These are phyloP conservation scores for Hymenochaete sp. DNA, from an alignment of 1,284 basidiomycete species.

Conservation along the genomic window DNA sequence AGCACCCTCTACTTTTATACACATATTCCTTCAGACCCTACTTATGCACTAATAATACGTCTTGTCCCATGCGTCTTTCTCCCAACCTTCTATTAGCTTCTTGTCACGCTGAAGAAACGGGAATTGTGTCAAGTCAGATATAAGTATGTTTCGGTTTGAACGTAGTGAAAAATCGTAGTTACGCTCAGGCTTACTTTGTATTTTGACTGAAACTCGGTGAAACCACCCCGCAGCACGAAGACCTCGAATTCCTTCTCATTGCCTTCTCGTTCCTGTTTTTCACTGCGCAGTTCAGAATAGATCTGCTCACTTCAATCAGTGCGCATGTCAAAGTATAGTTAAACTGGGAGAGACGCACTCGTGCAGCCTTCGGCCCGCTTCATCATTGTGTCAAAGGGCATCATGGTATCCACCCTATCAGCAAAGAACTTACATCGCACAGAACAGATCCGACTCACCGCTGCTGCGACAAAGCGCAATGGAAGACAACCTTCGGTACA, in stretches of 20 bases:
- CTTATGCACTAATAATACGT: constrained; percentile 13
- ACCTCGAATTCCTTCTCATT: constrained; percentile 44
- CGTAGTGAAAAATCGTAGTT: neutral
- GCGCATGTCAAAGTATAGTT: neutral
- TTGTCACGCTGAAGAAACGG: constrained; percentile 45
- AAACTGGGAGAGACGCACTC: constrained; percentile 33
- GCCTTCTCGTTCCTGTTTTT: constrained; percentile 30
- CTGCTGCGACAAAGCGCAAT: constrained; percentile 66
- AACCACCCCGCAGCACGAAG: constrained; percentile 59
- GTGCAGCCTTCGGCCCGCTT: constrained; percentile 69
- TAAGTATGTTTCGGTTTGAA: neutral
- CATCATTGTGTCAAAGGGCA: neutral
- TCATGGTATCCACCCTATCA: neutral
- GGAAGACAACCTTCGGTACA: constrained; percentile 59
- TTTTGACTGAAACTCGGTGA: constrained; percentile 56
- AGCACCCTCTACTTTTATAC: too few relatives aligned
- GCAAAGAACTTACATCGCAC: constrained; percentile 4
- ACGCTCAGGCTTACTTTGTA: constrained; percentile 43
- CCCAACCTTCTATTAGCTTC: constrained; percentile 66
- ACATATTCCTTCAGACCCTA: too few relatives aligned
- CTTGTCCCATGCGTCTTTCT: constrained; percentile 46
- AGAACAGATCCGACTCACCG: constrained; percentile 42
- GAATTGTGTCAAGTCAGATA: too few relatives aligned
- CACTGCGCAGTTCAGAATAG: constrained; percentile 51
- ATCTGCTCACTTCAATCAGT: constrained; percentile 34